These are phyloP conservation scores for Leccinum rimulosum DNA, from an alignment of 768 basidiomycete species.

Conservation along the genomic window DNA sequence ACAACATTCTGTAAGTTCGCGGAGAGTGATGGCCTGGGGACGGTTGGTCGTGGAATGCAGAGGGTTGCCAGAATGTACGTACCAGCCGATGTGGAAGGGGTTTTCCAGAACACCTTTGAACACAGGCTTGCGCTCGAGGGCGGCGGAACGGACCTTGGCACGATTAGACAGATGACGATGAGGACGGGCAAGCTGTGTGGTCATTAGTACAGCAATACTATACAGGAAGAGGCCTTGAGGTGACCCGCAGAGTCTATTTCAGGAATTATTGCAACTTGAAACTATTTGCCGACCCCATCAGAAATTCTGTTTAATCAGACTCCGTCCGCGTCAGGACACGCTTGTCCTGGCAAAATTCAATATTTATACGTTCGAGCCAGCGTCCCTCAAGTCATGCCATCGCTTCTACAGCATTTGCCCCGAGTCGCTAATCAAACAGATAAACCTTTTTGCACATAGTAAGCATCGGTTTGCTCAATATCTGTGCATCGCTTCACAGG, in stretches of 20 bases:
- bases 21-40: conserved; percentile 59
- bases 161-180: conserved; percentile 65
- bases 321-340: too few relatives aligned
- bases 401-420: conserved; percentile 15
- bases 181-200: conserved; percentile 47
- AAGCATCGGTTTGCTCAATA: background rate
- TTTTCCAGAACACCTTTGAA: conserved; percentile 73
- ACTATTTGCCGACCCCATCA: too few relatives aligned
- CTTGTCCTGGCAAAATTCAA: background rate
- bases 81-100: conserved; percentile 73
- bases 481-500: conserved; percentile 2
- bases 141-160: conserved; percentile 40
- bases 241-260: background rate
- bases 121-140: conserved; percentile 54
- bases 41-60: background rate
- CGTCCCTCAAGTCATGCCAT: conserved; percentile 1
- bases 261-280: too few relatives aligned
- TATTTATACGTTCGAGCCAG: background rate
- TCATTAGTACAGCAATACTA: conserved; percentile 33
- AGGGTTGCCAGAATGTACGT: conserved; percentile 11
- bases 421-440: background rate
- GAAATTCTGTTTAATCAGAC: too few relatives aligned
- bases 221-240: too few relatives aligned
- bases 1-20: conserved; percentile 59
- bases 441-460: background rate